phyloP scores from a whole-genome alignment of 2,329 filamentous ascomycete genomes.

The Pseudogymnoascus sp. region DNA sequence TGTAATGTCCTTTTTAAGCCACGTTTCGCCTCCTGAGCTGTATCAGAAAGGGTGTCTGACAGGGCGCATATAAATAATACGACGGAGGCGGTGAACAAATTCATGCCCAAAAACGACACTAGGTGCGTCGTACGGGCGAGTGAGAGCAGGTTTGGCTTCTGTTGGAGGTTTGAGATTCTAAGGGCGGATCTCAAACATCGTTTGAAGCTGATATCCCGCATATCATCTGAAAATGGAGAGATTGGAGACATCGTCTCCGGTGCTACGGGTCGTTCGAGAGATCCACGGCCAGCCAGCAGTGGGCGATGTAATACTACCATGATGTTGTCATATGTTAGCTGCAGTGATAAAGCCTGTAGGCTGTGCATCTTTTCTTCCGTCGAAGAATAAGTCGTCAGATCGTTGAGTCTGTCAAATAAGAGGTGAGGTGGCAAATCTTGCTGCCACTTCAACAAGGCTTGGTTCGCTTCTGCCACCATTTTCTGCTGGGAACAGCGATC shows the following conservation, averaged over 20 bases:
- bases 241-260: slow-evolving; percentile 11
- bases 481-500: slow-evolving; percentile 15
- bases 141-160: slow-evolving; percentile 28
- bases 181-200: slow-evolving; percentile 32
- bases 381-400: slow-evolving; percentile 16
- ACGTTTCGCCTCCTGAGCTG: slow-evolving; percentile 35
- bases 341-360: slow-evolving; percentile 34
- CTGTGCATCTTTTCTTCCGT: slow-evolving; percentile 18
- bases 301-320: slow-evolving; percentile 36
- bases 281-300: slow-evolving; percentile 30
- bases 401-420: slow-evolving; percentile 17
- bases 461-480: slow-evolving; percentile 19
- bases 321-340: slow-evolving; percentile 36
- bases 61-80: slow-evolving; percentile 35
- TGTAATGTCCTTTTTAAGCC: slow-evolving; percentile 35
- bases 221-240: slow-evolving; percentile 13
- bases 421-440: slow-evolving; percentile 22
- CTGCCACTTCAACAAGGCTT: slow-evolving; percentile 21
- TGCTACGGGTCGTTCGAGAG: slow-evolving; percentile 2
- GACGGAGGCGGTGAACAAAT: slow-evolving; percentile 36
- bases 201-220: slow-evolving; percentile 20
- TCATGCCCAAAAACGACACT: slow-evolving; percentile 36
- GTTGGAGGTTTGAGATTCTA: slow-evolving; percentile 31
- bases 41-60: slow-evolving; percentile 34
- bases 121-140: slow-evolving; percentile 35